phyloP scores from a whole-genome alignment of 1,284 basidiomycete genomes.

The Acaromyces ingoldii region DNA sequence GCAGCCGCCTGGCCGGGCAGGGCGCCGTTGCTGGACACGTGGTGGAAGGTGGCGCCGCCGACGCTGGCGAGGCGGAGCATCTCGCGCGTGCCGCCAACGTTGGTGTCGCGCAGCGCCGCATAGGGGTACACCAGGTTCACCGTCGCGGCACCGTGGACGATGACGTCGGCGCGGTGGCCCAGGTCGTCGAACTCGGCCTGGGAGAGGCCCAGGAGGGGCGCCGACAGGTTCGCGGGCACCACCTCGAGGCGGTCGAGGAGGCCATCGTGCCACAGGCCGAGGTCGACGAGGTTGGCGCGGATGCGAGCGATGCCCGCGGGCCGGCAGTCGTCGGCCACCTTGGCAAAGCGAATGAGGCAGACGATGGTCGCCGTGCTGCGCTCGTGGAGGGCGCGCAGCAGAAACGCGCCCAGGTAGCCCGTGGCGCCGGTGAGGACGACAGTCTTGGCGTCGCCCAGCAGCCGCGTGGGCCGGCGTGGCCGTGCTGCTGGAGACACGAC shows the following conservation, averaged over 20 bases:
- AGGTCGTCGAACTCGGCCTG: constrained; percentile 34
- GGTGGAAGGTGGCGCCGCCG: constrained; percentile 47
- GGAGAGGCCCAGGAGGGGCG: constrained; percentile 38
- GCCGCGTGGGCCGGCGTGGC: constrained; percentile 16
- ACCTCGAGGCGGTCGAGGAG: constrained; percentile 47
- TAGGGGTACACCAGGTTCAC: constrained; percentile 52
- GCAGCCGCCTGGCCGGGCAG: constrained; percentile 41
- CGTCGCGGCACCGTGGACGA: constrained; percentile 49
- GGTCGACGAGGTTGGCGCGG: constrained; percentile 45
- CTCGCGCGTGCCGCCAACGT: constrained; percentile 51
- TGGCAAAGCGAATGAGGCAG: constrained; percentile 49
- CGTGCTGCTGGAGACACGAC: no score
- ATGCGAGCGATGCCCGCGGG: constrained; percentile 47
- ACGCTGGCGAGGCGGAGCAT: constrained; percentile 49
- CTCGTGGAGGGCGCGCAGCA: constrained; percentile 44
- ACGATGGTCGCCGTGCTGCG: constrained; percentile 46
- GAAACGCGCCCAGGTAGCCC: constrained; percentile 49
- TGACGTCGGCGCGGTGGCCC: constrained; percentile 36
- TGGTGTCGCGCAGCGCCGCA: constrained; percentile 47
- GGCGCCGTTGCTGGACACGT: constrained; percentile 52
- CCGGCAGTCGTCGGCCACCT: constrained; percentile 35
- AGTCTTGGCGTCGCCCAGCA: constrained; percentile 32
- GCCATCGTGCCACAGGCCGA: constrained; percentile 48
- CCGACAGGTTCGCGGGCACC: constrained; percentile 45
- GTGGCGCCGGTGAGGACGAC: constrained; percentile 51